phyloP scores from a whole-genome alignment of 2,329 filamentous ascomycete species.

The Trichoderma cornu-damae region DNA sequence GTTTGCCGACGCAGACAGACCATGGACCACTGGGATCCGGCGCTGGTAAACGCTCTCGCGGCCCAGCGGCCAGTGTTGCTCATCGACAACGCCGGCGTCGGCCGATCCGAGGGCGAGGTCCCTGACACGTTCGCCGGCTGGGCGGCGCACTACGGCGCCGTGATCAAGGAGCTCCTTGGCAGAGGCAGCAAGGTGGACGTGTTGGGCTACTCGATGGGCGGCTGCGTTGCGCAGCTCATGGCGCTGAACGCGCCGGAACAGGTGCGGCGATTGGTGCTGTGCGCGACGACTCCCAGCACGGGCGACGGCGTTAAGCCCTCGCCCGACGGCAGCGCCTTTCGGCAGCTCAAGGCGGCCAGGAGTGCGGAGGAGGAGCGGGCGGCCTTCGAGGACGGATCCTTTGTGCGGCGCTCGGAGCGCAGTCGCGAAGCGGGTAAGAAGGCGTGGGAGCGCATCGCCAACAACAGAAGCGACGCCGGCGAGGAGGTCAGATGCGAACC shows the following conservation, averaged over 20 bases:
- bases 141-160: slow-evolving; percentile 33
- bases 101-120: slow-evolving; percentile 40
- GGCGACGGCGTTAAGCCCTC: slow-evolving; percentile 33
- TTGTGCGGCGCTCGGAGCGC: slow-evolving; percentile 27
- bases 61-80: slow-evolving; percentile 39
- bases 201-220: slow-evolving; percentile 48
- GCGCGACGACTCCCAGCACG: slow-evolving; percentile 39
- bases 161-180: slow-evolving; percentile 36
- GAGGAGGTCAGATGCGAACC: slow-evolving; percentile 25
- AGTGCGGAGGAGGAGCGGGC: slow-evolving; percentile 32
- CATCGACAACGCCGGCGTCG: slow-evolving; percentile 46
- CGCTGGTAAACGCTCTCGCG: slow-evolving; percentile 42
- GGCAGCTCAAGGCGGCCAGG: slow-evolving; percentile 29
- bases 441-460: slow-evolving; percentile 34
- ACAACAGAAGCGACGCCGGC: slow-evolving; percentile 21
- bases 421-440: slow-evolving; percentile 32
- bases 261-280: slow-evolving; percentile 40
- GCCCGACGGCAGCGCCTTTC: slow-evolving; percentile 30
- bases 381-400: slow-evolving; percentile 34
- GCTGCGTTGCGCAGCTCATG: slow-evolving; percentile 42
- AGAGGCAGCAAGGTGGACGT: slow-evolving; percentile 35
- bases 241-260: slow-evolving; percentile 36
- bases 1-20: slow-evolving; percentile 28
- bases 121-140: slow-evolving; percentile 30
- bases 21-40: slow-evolving; percentile 40